Conservation (phyloP, 2,329 filamentous ascomycete species). For the Diplodia corticola region DNA sequence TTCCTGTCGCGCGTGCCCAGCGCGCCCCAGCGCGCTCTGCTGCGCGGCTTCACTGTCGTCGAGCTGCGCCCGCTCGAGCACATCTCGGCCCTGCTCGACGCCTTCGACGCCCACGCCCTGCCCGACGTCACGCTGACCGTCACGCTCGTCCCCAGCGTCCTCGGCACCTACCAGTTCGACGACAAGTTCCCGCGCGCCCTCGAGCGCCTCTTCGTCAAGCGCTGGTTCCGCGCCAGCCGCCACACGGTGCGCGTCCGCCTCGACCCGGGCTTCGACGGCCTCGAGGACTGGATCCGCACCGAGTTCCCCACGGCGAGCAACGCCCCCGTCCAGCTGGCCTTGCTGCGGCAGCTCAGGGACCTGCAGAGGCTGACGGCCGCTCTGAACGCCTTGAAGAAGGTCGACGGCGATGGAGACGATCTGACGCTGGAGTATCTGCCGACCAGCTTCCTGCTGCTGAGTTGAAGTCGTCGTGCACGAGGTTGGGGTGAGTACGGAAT, state of each 20-base stretch:
- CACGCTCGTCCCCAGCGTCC: conserved; percentile 18
- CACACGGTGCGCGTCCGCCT: conserved; percentile 7
- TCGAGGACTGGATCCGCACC: conserved; percentile 18
- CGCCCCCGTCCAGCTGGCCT: neutral
- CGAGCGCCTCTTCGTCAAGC: conserved; percentile 11
- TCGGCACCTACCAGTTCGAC: conserved; percentile 21
- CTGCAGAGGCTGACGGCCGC: neutral
- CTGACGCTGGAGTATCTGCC: conserved; percentile 1
- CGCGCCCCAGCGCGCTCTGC: neutral
- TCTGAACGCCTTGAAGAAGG: neutral
- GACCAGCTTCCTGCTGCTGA: neutral
- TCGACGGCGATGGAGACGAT: neutral
- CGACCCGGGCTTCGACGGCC: conserved; percentile 13
- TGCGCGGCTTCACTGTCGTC: conserved; percentile 5
- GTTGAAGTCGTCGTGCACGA: neutral
- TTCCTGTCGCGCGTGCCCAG: conserved; percentile 14
- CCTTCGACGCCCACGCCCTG: conserved; percentile 4
- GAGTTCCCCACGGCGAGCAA: conserved; percentile 19
- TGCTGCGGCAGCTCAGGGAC: conserved; percentile 9
- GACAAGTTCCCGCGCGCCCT: conserved; percentile 5
- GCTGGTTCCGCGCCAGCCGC: conserved; percentile 8
- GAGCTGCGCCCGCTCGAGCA: conserved; percentile 21
- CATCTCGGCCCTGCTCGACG: conserved; percentile 9
- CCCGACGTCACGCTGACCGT: conserved; percentile 6
- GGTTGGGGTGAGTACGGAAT: neutral